These are phyloP conservation scores for Xylariales sp. DNA, from an alignment of 2,329 filamentous ascomycete genomes.

Conservation along the genomic window DNA sequence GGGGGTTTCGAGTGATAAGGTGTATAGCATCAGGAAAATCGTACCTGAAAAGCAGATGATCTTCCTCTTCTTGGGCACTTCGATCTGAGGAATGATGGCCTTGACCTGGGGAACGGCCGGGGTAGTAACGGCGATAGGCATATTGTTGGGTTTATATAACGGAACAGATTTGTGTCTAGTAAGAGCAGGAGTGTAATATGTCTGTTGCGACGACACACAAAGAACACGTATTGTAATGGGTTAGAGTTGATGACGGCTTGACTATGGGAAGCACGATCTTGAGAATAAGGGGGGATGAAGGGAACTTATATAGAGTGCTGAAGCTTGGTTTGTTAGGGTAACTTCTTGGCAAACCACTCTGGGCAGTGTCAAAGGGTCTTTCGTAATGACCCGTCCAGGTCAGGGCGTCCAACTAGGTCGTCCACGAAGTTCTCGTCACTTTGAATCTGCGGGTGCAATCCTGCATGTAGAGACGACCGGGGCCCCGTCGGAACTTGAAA, in stretches of 20 bases:
- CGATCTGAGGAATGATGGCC: conserved; percentile 20
- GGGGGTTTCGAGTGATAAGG: no score
- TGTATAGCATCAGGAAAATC: no score
- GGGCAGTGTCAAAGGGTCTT: conserved; percentile 2
- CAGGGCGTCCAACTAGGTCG: conserved; percentile 1
- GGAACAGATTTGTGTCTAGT: neutral
- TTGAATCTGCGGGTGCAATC: conserved; percentile 6
- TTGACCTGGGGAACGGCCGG: conserved; percentile 25
- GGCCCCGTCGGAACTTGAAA: conserved; percentile 5
- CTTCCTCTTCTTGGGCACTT: conserved; percentile 44
- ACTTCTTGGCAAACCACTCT: neutral
- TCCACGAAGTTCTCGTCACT: conserved; percentile 5
- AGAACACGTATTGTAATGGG: neutral
- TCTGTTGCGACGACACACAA: neutral
- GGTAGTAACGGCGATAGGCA: conserved; percentile 34
- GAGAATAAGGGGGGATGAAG: neutral
- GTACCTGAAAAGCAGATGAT: conserved; percentile 56
- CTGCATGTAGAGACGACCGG: conserved; percentile 11
- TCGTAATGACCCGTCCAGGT: neutral
- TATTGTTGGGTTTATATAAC: conserved; percentile 15
- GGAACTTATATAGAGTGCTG: conserved; percentile 10
- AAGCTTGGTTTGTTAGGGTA: neutral
- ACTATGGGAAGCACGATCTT: neutral
- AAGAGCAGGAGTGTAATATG: neutral
- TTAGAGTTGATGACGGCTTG: neutral